Base-by-base conservation (phyloP, 2,329 filamentous ascomycete genomes). In the Phialocephala sp. region DNA sequence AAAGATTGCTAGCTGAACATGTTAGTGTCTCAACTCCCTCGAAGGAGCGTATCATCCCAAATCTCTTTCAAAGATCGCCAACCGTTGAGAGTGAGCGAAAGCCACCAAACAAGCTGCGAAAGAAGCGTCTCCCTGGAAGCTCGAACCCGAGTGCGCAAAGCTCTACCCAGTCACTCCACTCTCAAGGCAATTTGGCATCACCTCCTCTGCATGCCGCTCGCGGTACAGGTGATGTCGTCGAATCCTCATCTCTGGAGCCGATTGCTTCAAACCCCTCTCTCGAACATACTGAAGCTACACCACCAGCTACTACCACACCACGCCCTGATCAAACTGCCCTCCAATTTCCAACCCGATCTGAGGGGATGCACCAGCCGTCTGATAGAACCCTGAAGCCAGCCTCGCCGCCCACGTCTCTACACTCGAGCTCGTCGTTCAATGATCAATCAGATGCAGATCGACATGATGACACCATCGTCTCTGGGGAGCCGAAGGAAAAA, bases 31-130 rank as follows among this genome's bases (percentile, higher is more conserved):
- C 60, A 12, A 73, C 73, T 24, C 74, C 75, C n/a, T 66, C 86
- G 86, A 89, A 85, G 67, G 91, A 93, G 64, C 86, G 89, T 36
- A 89, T 87, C 66, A 77, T 96, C 63, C 84, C 90, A 60, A 87
- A 82, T 72, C 80, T 96, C 43, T 91, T 96, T 74, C 85, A 91
- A 73, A 85, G 89, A 69, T 89, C 91, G 2, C 87, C 90, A 0
- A 84, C 84, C 0, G 83, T 80, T 32, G 85, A 87, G 50, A 84
- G 81, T 43, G 89, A 89, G 68, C 89, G 85, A 72, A 87, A 91
- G 55, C 90, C 90, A 75, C 92, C 93, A 0, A 97, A 97, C 74
- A 97, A 97, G 78, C 81, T 99, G 60, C 91, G 90, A 77, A 98
- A 98, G 82, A 97, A 89, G 68, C 76, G 80, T n/a, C 82, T 91